A percentile compares a stretch with the other conserved stretches of the same genome.
Evolutionary conservation across 331 rosid genomes (phyloP).

Genomic region (Rhamnella rubrinervis): DNA sequence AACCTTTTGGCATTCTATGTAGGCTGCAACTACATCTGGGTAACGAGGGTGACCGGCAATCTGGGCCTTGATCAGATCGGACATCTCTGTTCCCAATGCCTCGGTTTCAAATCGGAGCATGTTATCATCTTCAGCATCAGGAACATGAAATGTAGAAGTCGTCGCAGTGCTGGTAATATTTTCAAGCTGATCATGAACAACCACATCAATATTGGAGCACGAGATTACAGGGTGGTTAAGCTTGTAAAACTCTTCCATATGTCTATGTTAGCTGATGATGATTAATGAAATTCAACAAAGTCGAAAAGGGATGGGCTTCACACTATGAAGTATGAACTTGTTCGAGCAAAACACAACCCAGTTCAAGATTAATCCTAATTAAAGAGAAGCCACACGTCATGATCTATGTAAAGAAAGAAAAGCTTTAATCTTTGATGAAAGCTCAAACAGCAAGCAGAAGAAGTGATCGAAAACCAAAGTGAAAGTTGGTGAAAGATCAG

Average conservation of each 20-base stretch:
- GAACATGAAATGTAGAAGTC: slow-evolving; percentile 3
- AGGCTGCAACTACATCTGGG: slow-evolving; percentile 64
- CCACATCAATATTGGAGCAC: slow-evolving; percentile 24
- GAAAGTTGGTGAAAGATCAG: slow-evolving; percentile 29
- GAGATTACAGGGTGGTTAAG: slow-evolving; percentile 21
- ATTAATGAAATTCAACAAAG: too few species aligned
- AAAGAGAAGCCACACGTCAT: too few species aligned
- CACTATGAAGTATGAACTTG: background rate
- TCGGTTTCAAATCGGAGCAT: slow-evolving; percentile 31
- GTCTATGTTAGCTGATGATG: background rate
- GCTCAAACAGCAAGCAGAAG: background rate
- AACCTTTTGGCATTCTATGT: slow-evolving; percentile 75
- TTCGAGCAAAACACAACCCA: too few species aligned
- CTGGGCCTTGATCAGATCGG: slow-evolving; percentile 63
- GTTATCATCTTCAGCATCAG: slow-evolving; percentile 15
- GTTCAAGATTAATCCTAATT: too few species aligned
- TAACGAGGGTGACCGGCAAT: slow-evolving; percentile 75
- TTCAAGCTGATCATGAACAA: slow-evolving; percentile 15
- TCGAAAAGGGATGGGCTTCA: background rate
- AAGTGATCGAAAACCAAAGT: background rate
- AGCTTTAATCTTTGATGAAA: too few species aligned
- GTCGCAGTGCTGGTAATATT: slow-evolving; percentile 12
- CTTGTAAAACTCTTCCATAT: slow-evolving; percentile 45
- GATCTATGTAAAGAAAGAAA: too few species aligned
- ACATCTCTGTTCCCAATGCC: slow-evolving; percentile 30